Evolutionary conservation across 371 early-diverging fungal species (phyloP), one percentile per base, ranked within the genome.

Genomic region (Sporodiniella umbellata): DNA sequence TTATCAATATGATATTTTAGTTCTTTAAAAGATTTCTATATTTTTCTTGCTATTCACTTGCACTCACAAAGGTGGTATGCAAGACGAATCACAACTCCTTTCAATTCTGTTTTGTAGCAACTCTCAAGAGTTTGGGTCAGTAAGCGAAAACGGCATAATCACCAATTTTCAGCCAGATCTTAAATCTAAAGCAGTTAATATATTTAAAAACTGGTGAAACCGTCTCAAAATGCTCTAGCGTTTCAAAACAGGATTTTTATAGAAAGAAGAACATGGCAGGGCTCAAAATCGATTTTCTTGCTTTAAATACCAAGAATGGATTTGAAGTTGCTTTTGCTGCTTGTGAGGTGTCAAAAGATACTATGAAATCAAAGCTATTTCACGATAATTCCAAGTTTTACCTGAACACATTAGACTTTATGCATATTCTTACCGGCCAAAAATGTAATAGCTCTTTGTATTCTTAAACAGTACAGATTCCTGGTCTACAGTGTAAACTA

Each of bases 181-280:
- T 35, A 35, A 35, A 35, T 4, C 15, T 35, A 15, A 15, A 35
- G 37, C 37, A 35, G 37, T 4, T 35, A 30, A 47, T 44, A 28
- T 40, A 43, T 8, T 45, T 53, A 25, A 45, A 53, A 38, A 45
- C 53, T 53, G 53, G 53, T 17, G 53, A 53, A 43, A 30, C 53
- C 15, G 21, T 31, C 7, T 26, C 35, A 14, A 12, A 11, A 21
- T 10, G 7, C 23, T 53, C 53, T 2, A 53, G 37, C 18, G 31
- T n/a, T 18, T 22, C 25, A 2, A 53, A 53, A 31, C 31, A 45
- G 17, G 21, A 45, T 8, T 38, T 53, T 17, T 53, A 53, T 26
- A 33, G 25, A n/a, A 44, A 31, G 7, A 19, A 26, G 18, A 19
- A 53, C 30, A 15, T 53, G 8, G 38, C 22, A 38, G 46, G 53